These are phyloP conservation scores for Plantago lanceolata DNA, from an alignment of 305 asterid species.

Conservation along the genomic window DNA sequence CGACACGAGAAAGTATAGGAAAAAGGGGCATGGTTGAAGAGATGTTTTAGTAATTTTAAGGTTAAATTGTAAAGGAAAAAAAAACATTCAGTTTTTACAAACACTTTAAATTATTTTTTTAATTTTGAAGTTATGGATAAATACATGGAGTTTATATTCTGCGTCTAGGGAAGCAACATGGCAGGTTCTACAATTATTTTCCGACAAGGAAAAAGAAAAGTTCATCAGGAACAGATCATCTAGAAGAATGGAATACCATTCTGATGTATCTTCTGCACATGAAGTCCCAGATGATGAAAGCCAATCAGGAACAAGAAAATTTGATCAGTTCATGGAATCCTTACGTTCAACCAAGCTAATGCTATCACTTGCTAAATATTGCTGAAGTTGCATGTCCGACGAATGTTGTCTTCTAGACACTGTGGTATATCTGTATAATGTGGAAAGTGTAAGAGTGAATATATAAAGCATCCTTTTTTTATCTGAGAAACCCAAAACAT, in stretches of 20 bases:
- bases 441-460: conserved; percentile 2
- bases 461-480: not conserved
- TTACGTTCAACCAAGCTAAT: conserved; percentile 39
- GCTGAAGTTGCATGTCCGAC: conserved; percentile 40
- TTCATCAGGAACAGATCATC: conserved; percentile 7
- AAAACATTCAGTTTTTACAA: no score
- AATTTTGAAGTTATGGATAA: no score
- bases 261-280: conserved; percentile 75
- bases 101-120: no score
- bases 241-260: conserved; percentile 48
- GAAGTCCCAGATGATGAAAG: conserved; percentile 87
- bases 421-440: conserved; percentile 52
- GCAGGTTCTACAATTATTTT: no score
- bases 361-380: conserved; percentile 39
- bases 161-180: no score
- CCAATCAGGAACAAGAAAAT: conserved; percentile 73
- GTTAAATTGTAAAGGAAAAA: no score
- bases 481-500: conserved; percentile 3
- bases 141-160: no score
- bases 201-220: not conserved
- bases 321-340: conserved; percentile 59
- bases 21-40: no score
- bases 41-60: no score
- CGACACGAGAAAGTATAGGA: no score
- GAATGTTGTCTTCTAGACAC: conserved; percentile 52